phyloP scores from a whole-genome alignment of 2,329 filamentous ascomycete genomes.

The Xylariaceae sp. region DNA sequence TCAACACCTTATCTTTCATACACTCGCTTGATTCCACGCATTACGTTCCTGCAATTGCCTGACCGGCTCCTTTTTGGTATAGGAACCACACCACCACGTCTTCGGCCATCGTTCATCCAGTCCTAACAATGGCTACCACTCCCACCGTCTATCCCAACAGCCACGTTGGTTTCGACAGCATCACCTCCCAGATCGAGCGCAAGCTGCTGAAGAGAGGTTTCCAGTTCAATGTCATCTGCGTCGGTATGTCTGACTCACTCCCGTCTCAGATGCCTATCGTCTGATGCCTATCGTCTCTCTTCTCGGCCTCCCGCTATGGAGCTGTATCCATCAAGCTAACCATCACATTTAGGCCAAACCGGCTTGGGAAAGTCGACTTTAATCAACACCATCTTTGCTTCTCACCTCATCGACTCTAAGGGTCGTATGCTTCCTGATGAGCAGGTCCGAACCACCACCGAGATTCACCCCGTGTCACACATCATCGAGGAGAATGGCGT shows the following conservation, averaged over 20 bases:
- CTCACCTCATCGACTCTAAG: constrained; percentile 98
- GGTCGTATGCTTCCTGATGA: constrained; percentile 89
- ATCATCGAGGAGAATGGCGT: constrained; percentile 99
- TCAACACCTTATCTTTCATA: constrained; percentile 10
- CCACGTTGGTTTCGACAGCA: constrained; percentile 99
- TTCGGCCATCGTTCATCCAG: constrained; percentile 26
- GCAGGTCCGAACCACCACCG: constrained; percentile 88
- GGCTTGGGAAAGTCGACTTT: constrained; percentile 97
- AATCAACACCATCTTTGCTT: constrained; percentile 99
- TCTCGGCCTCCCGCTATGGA: not conserved
- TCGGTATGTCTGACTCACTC: constrained; percentile 62
- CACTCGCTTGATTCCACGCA: constrained; percentile 21
- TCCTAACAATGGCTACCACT: constrained; percentile 57
- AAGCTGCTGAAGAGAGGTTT: constrained; percentile 99
- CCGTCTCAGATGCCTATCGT: not conserved
- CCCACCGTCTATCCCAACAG: constrained; percentile 80
- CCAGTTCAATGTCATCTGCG: constrained; percentile 99
- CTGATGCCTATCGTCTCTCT: not conserved
- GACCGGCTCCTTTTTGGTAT: constrained; percentile 36
- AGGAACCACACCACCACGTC: constrained; percentile 27
- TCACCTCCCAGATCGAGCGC: constrained; percentile 98
- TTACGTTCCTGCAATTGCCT: constrained; percentile 29
- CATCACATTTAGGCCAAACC: constrained; percentile 70
- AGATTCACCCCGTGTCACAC: constrained; percentile 96
- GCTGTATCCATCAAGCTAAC: constrained; percentile 23